A percentile compares a stretch with the other conserved stretches of the same genome.
Conservation (phyloP, 306 rosid genomes). For the Corylus avellana region DNA sequence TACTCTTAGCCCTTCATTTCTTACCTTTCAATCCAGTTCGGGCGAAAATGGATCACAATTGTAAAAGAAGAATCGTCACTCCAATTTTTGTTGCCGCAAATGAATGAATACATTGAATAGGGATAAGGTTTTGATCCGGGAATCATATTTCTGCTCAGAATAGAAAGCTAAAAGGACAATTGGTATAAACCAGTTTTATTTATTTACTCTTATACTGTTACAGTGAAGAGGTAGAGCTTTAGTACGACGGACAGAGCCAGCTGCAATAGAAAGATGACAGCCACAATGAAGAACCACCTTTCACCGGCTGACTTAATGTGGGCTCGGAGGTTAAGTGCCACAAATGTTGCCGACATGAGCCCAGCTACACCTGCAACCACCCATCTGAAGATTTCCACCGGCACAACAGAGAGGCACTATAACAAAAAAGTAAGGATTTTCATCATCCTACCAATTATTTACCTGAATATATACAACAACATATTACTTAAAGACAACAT, state of each 20-base stretch:
- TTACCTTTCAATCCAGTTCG: background rate
- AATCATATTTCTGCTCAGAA: slow-evolving; percentile 40
- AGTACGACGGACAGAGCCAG: slow-evolving; percentile 76
- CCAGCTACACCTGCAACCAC: slow-evolving; percentile 86
- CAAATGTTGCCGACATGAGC: slow-evolving; percentile 87
- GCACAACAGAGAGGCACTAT: slow-evolving; percentile 93
- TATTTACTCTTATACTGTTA: slow-evolving; percentile 51
- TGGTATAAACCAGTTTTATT: slow-evolving; percentile 21
- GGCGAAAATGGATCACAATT: background rate
- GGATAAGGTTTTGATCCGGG: slow-evolving; percentile 27
- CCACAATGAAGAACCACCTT: slow-evolving; percentile 92
- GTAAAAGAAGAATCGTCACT: slow-evolving; percentile 15
- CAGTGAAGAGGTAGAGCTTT: slow-evolving; percentile 79
- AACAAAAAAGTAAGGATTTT: slow-evolving; percentile 1
- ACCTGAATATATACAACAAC: background rate
- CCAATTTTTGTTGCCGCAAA: slow-evolving; percentile 38
- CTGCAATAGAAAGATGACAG: slow-evolving; percentile 88
- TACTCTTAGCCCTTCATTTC: background rate
- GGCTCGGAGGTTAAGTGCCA: slow-evolving; percentile 88
- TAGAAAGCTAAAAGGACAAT: slow-evolving; percentile 31
- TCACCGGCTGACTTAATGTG: slow-evolving; percentile 89
- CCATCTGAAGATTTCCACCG: slow-evolving; percentile 82
- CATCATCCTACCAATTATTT: background rate
- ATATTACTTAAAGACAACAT: background rate
- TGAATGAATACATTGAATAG: slow-evolving; percentile 40